A percentile compares a stretch with the other conserved stretches of the same genome.
These are phyloP conservation scores for Spinacia oleracea DNA, from an alignment of 179 eudicot genomes.

Conservation along the genomic window DNA sequence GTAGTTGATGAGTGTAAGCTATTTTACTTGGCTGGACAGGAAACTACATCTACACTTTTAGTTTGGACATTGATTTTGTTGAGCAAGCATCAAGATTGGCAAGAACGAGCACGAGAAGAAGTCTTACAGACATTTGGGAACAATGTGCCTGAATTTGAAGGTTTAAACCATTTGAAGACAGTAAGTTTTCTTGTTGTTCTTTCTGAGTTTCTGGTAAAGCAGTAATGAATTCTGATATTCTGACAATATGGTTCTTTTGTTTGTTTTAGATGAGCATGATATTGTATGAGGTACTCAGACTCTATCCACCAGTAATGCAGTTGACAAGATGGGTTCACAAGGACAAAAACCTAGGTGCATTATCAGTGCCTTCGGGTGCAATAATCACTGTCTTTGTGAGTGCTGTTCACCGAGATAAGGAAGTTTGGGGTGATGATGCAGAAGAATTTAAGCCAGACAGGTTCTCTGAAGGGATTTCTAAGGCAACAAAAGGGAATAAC, in stretches of 20 bases:
- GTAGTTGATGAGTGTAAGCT: conserved; percentile 35
- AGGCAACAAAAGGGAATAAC: conserved; percentile 27
- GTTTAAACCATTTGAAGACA: conserved; percentile 30
- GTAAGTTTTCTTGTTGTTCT: conserved; percentile 21
- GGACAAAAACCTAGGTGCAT: conserved; percentile 27
- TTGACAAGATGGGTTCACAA: conserved; percentile 18
- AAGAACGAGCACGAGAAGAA: conserved; percentile 36
- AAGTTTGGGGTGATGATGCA: conserved; percentile 32
- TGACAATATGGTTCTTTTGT: not conserved
- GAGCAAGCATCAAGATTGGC: conserved; percentile 37
- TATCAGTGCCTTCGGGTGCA: conserved; percentile 26
- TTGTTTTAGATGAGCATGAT: conserved; percentile 29
- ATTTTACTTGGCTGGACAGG: conserved; percentile 39
- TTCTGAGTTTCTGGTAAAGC: not conserved
- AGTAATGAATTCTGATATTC: not conserved
- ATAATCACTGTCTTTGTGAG: conserved; percentile 11
- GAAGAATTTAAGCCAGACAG: conserved; percentile 34
- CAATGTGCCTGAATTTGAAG: conserved; percentile 30
- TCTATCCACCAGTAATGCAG: conserved; percentile 28
- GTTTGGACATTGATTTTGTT: conserved; percentile 31
- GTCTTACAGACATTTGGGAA: conserved; percentile 22
- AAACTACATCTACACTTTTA: conserved; percentile 29
- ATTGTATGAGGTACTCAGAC: conserved; percentile 32
- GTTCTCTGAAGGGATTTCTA: conserved; percentile 31
- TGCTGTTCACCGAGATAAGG: conserved; percentile 22